Percentiles rank a stretch among this genome's conserved stretches.
Evolutionary conservation across 352 stramenopile genomes (phyloP).

Genomic region (Phytophthora fragariaefolia): DNA sequence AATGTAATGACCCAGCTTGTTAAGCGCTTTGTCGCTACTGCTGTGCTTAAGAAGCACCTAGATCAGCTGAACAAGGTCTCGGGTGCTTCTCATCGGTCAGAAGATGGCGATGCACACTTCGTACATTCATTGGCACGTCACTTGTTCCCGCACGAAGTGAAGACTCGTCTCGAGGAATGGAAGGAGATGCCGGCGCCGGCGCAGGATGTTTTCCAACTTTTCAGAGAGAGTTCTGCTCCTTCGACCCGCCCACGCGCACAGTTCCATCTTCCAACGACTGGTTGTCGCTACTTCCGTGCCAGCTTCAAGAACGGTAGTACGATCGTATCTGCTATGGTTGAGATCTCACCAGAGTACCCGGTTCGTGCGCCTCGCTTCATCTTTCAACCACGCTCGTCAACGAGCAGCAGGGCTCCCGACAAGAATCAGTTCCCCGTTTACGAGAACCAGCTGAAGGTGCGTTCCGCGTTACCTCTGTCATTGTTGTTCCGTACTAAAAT

Average conservation of each 20-base stretch:
- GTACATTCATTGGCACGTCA: constrained; percentile 47
- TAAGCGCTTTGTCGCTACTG: constrained; percentile 53
- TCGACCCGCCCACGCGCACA: constrained; percentile 18
- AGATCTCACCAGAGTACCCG: constrained; percentile 74
- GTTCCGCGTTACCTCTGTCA: constrained; percentile 5
- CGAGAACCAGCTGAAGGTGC: constrained; percentile 74
- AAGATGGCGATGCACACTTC: constrained; percentile 21
- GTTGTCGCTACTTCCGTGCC: constrained; percentile 62
- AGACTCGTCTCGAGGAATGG: constrained; percentile 64
- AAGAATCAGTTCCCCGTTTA: constrained; percentile 44
- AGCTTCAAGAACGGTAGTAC: constrained; percentile 52
- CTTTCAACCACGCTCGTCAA: constrained; percentile 51
- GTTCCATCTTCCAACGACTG: constrained; percentile 39
- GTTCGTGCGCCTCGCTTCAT: constrained; percentile 66
- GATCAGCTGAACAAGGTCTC: constrained; percentile 42
- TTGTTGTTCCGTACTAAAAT: background rate
- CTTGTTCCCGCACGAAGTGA: constrained; percentile 51
- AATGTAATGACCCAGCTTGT: constrained; percentile 69
- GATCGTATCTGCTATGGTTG: constrained; percentile 54
- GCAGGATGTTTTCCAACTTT: constrained; percentile 53
- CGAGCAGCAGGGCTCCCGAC: constrained; percentile 37
- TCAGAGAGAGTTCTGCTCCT: constrained; percentile 35
- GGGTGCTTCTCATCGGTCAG: constrained; percentile 10
- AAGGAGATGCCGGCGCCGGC: constrained; percentile 46
- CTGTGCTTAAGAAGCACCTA: constrained; percentile 58